Percentiles rank a stretch among this genome's conserved stretches.
These are phyloP conservation scores for Eucalyptus pauciflora DNA, from an alignment of 345 rosid genomes.

Conservation along the genomic window DNA sequence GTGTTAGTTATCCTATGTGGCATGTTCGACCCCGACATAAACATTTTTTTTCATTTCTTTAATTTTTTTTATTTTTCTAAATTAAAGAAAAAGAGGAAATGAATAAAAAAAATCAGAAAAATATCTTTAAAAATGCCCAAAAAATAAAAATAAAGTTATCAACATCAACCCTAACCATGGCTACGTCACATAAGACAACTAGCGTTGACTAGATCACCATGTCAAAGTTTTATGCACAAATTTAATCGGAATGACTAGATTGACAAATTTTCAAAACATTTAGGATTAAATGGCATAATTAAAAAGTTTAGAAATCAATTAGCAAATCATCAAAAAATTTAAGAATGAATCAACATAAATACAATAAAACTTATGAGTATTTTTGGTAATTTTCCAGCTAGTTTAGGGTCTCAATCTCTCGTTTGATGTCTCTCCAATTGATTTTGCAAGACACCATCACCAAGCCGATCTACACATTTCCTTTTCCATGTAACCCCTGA, in stretches of 20 bases:
- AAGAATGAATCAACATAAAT: too few species aligned
- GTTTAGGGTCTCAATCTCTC: not conserved
- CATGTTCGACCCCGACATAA: accelerated
- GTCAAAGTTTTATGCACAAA: not conserved
- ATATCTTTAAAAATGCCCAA: too few species aligned
- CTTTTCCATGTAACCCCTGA: not conserved
- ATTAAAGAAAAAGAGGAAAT: too few species aligned
- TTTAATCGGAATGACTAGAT: too few species aligned
- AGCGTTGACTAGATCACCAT: not conserved
- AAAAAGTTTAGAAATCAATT: too few species aligned
- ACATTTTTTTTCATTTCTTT: too few species aligned
- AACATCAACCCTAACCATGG: accelerated
- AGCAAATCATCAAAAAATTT: too few species aligned
- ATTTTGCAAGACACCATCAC: not conserved
- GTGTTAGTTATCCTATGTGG: not conserved
- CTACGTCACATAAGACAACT: accelerated
- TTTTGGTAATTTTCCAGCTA: not conserved
- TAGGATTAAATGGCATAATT: too few species aligned
- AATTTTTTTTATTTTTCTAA: too few species aligned
- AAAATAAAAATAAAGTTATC: too few species aligned
- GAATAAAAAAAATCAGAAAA: not conserved
- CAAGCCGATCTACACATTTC: not conserved
- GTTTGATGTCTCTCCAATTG: not conserved
- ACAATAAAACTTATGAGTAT: too few species aligned
- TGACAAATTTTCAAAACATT: too few species aligned